Conservation (phyloP, 257 asterid species). For the Asclepias syriaca region DNA sequence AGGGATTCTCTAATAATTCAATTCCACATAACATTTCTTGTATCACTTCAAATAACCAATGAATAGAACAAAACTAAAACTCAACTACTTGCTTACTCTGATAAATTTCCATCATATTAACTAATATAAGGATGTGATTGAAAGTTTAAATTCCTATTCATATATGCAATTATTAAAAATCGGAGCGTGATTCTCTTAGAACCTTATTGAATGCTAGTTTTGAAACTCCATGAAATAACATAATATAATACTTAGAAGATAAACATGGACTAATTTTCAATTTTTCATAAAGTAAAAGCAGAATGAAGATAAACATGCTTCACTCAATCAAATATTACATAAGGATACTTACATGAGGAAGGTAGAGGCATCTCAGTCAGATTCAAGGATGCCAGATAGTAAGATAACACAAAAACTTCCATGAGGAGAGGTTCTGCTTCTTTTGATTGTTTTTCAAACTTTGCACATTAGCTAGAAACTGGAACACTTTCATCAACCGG, state of each 20-base stretch:
- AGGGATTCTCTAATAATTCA: background rate
- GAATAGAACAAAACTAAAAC: too few relatives aligned
- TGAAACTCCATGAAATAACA: background rate
- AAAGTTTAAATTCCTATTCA: too few relatives aligned
- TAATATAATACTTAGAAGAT: background rate
- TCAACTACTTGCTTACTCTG: too few relatives aligned
- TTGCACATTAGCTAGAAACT: constrained; percentile 41
- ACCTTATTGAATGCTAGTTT: background rate
- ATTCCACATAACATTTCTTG: background rate
- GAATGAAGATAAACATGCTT: background rate
- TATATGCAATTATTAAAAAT: too few relatives aligned
- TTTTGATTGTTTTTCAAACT: background rate
- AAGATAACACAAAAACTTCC: background rate
- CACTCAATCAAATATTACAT: background rate
- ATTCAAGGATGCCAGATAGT: background rate
- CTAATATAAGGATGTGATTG: too few relatives aligned
- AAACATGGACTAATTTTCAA: too few relatives aligned
- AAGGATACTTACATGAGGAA: background rate
- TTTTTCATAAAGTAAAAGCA: background rate
- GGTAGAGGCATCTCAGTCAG: background rate
- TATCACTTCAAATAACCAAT: constrained; percentile 3
- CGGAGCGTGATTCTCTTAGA: too few relatives aligned
- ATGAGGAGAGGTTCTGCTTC: background rate
- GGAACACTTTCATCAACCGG: constrained; percentile 44
- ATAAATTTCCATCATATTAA: too few relatives aligned